Conservation (phyloP, 179 eudicot genomes). For the Beta lomatogona region DNA sequence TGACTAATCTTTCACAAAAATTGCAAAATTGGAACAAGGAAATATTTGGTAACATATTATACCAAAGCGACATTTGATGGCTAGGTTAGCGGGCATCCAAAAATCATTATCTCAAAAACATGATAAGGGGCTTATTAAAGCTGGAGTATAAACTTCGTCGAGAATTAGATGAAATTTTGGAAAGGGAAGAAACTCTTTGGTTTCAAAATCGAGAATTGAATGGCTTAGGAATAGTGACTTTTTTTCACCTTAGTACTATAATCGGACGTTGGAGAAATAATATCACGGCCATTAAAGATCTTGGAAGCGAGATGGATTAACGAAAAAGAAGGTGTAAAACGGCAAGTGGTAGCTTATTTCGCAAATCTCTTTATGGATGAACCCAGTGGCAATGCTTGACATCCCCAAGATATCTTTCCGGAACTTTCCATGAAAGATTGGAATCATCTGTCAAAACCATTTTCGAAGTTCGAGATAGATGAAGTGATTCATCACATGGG, state of each 20-base stretch:
- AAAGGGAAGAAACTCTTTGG: no score
- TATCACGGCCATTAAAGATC: neutral
- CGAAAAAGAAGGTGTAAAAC: no score
- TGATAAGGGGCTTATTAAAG: neutral
- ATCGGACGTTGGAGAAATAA: neutral
- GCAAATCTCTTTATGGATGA: neutral
- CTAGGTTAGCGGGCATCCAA: neutral
- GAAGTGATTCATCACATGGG: neutral
- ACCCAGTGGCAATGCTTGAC: accelerated
- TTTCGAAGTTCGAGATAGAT: neutral
- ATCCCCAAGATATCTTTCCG: neutral
- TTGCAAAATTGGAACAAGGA: neutral
- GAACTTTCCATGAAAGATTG: neutral
- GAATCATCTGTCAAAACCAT: neutral
- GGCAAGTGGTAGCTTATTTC: neutral
- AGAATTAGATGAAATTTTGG: neutral
- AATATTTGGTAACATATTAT: neutral
- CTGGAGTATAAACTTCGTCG: neutral
- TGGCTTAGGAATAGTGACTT: neutral
- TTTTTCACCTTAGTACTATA: neutral
- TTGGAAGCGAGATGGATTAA: neutral
- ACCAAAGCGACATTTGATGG: neutral
- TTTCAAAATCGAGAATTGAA: neutral
- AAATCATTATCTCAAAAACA: neutral
- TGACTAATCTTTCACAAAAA: neutral